phyloP scores from a whole-genome alignment of 2,329 filamentous ascomycete genomes.

The Apiospora pterosperma region DNA sequence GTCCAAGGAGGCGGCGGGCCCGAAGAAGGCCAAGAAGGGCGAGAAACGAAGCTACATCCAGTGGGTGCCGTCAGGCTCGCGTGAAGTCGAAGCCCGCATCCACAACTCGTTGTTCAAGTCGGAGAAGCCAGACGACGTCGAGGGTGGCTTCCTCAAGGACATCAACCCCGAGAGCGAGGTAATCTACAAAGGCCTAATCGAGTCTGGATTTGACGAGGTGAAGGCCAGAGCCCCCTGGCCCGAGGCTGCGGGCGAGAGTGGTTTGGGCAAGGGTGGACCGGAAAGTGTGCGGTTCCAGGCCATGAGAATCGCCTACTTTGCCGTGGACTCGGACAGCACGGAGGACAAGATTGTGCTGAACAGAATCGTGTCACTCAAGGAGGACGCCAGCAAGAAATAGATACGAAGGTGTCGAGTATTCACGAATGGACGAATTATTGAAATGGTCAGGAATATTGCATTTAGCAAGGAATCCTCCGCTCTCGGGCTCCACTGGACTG shows the following conservation, averaged over 20 bases:
- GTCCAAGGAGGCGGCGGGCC: conserved; percentile 48
- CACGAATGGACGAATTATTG: background rate
- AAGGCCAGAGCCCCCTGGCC: conserved; percentile 74
- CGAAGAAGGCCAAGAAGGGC: background rate
- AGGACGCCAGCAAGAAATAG: conserved; percentile 68
- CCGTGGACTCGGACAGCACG: conserved; percentile 74
- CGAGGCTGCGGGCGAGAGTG: conserved; percentile 68
- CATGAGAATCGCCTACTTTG: conserved; percentile 83
- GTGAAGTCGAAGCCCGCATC: conserved; percentile 70
- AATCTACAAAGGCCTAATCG: conserved; percentile 76
- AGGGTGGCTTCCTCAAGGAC: conserved; percentile 78
- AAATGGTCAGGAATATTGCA: background rate
- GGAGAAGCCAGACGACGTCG: conserved; percentile 73
- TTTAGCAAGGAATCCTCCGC: no score
- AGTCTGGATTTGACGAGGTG: conserved; percentile 80
- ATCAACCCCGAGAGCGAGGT: conserved; percentile 82
- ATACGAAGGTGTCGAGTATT: background rate
- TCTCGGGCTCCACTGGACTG: no score
- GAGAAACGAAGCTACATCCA: conserved; percentile 66
- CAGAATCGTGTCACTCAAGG: conserved; percentile 87
- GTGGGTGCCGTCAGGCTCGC: conserved; percentile 74
- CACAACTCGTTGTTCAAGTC: conserved; percentile 85
- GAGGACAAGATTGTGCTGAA: conserved; percentile 83
- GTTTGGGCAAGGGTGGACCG: conserved; percentile 57
- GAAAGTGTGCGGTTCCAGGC: conserved; percentile 88